Percentiles rank a stretch among this genome's conserved stretches.
These are phyloP conservation scores for Melampsora larici-populina DNA, from an alignment of 1,284 basidiomycete genomes.

Conservation along the genomic window DNA sequence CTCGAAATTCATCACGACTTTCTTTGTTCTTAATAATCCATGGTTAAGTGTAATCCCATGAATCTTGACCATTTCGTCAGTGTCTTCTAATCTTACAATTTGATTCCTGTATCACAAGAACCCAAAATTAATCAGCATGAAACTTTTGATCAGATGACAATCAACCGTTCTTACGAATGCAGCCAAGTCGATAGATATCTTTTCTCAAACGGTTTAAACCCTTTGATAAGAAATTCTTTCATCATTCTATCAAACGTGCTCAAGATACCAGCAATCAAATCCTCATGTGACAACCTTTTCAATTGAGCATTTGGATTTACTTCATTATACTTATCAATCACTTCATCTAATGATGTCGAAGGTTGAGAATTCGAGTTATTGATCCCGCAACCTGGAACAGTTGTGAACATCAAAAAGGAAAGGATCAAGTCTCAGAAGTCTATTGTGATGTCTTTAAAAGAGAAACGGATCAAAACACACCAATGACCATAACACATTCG, in stretches of 20 bases:
- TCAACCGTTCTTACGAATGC: conserved; percentile 66
- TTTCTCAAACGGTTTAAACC: conserved; percentile 52
- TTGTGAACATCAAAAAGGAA: conserved; percentile 4
- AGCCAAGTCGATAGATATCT: conserved; percentile 75
- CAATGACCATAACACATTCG: conserved; percentile 34
- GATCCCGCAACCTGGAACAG: conserved; percentile 72
- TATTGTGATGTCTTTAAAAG: background rate
- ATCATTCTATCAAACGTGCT: conserved; percentile 76
- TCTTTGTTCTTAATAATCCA: conserved; percentile 78
- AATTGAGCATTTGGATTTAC: conserved; percentile 57
- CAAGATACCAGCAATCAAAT: conserved; percentile 71
- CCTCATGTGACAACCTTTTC: conserved; percentile 65
- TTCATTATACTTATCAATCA: conserved; percentile 49
- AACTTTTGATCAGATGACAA: conserved; percentile 47
- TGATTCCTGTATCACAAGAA: conserved; percentile 64
- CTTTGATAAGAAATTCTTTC: conserved; percentile 64
- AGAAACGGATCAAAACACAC: conserved; percentile 12
- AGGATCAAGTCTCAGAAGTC: background rate
- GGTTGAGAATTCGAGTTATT: conserved; percentile 82
- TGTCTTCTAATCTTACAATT: conserved; percentile 74
- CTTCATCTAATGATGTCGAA: conserved; percentile 63
- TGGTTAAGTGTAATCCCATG: conserved; percentile 80
- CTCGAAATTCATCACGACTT: conserved; percentile 57
- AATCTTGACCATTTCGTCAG: conserved; percentile 68
- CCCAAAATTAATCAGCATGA: background rate